A percentile compares a stretch with the other conserved stretches of the same genome.
Conservation (phyloP, 768 basidiomycete species). For the Boletus rufocinnamomeus region DNA sequence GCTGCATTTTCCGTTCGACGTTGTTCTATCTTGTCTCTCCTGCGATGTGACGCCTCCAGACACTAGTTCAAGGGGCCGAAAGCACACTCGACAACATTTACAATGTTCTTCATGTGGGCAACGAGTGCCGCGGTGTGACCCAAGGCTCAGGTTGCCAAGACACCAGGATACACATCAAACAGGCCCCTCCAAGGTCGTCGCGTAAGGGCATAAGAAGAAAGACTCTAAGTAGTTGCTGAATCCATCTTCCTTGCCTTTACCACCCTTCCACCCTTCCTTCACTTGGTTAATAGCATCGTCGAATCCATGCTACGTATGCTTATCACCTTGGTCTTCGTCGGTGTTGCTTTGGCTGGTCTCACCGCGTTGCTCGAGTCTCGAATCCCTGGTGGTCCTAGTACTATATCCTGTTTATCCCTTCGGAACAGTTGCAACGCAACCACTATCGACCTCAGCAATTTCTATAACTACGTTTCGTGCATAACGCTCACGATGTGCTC, state of each 20-base stretch:
- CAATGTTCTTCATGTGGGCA: not conserved
- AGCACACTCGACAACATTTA: not conserved
- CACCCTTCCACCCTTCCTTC: not conserved
- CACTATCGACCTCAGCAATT: constrained; percentile 17
- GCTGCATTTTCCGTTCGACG: too few relatives aligned
- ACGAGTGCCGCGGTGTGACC: constrained; percentile 3
- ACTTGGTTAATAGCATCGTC: not conserved
- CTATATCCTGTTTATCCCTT: constrained; percentile 18
- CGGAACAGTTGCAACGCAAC: constrained; percentile 23
- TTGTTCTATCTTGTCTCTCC: too few relatives aligned
- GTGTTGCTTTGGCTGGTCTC: constrained; percentile 5
- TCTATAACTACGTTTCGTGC: constrained; percentile 23
- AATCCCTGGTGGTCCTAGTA: too few relatives aligned
- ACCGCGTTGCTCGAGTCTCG: constrained; percentile 12
- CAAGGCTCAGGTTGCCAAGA: not conserved
- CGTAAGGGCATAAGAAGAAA: not conserved
- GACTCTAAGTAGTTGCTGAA: not conserved
- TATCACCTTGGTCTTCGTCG: constrained; percentile 2
- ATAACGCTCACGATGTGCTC: constrained; percentile 24
- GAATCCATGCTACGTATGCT: constrained; percentile 2
- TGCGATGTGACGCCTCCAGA: not conserved
- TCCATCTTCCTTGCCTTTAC: too few relatives aligned
- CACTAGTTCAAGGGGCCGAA: not conserved
- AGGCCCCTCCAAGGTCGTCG: too few relatives aligned
- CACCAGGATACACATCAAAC: too few relatives aligned